Evolutionary conservation across 2,329 filamentous ascomycete species (phyloP).

Genomic region (Hyphodiscus sp.): DNA sequence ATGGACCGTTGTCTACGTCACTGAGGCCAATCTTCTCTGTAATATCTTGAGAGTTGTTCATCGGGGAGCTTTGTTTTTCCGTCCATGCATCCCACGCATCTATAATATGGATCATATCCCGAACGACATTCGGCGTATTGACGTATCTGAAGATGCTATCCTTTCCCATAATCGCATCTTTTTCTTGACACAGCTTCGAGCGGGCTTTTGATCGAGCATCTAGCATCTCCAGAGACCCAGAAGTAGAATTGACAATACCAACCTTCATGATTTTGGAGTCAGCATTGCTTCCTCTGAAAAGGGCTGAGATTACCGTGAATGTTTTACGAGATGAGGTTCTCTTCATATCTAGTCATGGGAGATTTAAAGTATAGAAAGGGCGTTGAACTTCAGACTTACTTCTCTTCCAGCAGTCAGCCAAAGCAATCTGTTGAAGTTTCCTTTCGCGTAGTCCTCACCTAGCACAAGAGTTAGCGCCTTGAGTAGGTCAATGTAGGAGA

Average conservation of each 20-base stretch:
- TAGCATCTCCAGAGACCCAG: constrained; percentile 39
- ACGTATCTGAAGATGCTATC: constrained; percentile 26
- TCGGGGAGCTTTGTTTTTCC: neutral
- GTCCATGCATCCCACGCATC: constrained; percentile 28
- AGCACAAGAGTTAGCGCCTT: no score
- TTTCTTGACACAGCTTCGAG: constrained; percentile 36
- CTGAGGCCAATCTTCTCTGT: neutral
- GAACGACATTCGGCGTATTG: constrained; percentile 30
- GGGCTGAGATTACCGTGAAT: no score
- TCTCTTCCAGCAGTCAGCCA: constrained; percentile 13
- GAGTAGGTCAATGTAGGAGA: no score
- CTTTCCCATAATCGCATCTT: constrained; percentile 22
- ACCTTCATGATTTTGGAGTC: constrained; percentile 8
- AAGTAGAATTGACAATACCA: constrained; percentile 40
- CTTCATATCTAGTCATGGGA: no score
- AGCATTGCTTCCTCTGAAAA: no score
- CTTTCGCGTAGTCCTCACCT: constrained; percentile 33
- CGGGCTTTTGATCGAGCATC: constrained; percentile 38
- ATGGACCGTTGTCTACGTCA: neutral
- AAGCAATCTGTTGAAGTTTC: constrained; percentile 26
- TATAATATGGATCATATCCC: constrained; percentile 33
- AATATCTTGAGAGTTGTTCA: neutral
- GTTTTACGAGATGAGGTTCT: no score
- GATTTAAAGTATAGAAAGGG: no score
- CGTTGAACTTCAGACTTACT: neutral